Base-by-base conservation (phyloP, 352 stramenopile species). In the Pythium brassicae region DNA sequence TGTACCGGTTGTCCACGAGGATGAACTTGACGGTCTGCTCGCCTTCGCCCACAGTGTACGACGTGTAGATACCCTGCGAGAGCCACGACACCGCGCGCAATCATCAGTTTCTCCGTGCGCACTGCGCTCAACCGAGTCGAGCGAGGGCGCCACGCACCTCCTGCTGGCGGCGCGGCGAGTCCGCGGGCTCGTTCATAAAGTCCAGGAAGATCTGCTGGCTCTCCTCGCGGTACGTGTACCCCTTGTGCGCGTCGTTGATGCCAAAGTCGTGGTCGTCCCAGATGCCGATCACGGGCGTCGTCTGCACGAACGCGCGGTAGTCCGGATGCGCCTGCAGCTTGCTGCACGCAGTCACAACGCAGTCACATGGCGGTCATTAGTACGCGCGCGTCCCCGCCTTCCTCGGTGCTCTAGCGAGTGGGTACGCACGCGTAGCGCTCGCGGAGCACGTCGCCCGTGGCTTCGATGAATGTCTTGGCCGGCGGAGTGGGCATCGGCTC, bases 191-290 rank as follows among this genome's bases (percentile, higher is more conserved):
- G 43, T 80, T 63, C 32, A 96, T 81, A 40, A 93, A 96, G 59
- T 95, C 82, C 42, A 94, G 59, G 55, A 96, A 96, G 12, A 89
- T 69, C 53, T 89, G 74, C 58, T 96, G 85, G 51, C 83, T 94
- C 54, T 91, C 68, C 23, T 83, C 69, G 8, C 83, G 82, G 58
- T 92, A 73, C 42, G 66, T 65, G 59, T 82, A 97, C 5, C 70
- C 60, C 40, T 90, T 94, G 64, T 85, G 69, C 11, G 77, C 85
- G 52, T 97, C 86, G 59, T 96, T 97, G 49, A 92, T 89, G n/a
- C 88, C 88, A 54, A 92, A 97, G 63, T 97, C 88, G 58, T 96
- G 87, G 66, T 97, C 88, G 61, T 97, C 83, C 85, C 85, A 94
- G 55, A 91, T 89, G n/a, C 78, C 85, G 43, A 94, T 89, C 43